Evolutionary conservation across 1,139 yeast species (phyloP).

Genomic region (Yamadazyma dendronema): DNA sequence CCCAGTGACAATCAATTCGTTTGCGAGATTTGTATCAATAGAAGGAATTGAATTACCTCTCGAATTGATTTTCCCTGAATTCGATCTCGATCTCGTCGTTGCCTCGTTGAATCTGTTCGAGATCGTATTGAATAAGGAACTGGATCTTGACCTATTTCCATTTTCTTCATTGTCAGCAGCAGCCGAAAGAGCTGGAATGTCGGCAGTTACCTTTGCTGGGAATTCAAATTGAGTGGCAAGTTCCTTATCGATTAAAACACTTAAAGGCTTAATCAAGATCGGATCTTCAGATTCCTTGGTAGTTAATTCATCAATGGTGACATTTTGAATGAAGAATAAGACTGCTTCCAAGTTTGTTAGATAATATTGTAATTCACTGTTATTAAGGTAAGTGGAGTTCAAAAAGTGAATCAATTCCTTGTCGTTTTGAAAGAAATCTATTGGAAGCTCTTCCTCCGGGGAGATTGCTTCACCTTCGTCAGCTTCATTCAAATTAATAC

Average conservation of each 20-base stretch:
- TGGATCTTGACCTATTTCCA: conserved; percentile 33
- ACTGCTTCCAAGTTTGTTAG: conserved; percentile 47
- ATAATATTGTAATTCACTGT: conserved; percentile 40
- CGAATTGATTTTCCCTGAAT: conserved; percentile 24
- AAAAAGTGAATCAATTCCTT: conserved; percentile 29
- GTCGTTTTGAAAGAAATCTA: conserved; percentile 29
- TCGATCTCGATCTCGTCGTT: conserved; percentile 32
- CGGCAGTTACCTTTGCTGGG: conserved; percentile 17
- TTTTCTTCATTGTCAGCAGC: conserved; percentile 3
- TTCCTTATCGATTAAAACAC: conserved; percentile 34
- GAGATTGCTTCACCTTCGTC: conserved; percentile 3
- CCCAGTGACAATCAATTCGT: conserved; percentile 1
- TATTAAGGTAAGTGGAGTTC: conserved; percentile 29
- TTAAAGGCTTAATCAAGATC: conserved; percentile 21
- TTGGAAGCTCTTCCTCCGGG: background rate
- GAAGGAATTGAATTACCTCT: conserved; percentile 31
- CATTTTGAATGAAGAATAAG: conserved; percentile 36
- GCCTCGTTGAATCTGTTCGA: conserved; percentile 30
- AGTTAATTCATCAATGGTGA: conserved; percentile 32
- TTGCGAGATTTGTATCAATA: conserved; percentile 17
- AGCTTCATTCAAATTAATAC: conserved; percentile 29
- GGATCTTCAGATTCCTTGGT: conserved; percentile 16
- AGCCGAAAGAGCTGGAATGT: too few relatives aligned
- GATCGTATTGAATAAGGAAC: conserved; percentile 39
- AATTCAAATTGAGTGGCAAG: conserved; percentile 29